These are phyloP conservation scores for Fibroporia radiculosa DNA, from an alignment of 768 basidiomycete species.

Conservation along the genomic window DNA sequence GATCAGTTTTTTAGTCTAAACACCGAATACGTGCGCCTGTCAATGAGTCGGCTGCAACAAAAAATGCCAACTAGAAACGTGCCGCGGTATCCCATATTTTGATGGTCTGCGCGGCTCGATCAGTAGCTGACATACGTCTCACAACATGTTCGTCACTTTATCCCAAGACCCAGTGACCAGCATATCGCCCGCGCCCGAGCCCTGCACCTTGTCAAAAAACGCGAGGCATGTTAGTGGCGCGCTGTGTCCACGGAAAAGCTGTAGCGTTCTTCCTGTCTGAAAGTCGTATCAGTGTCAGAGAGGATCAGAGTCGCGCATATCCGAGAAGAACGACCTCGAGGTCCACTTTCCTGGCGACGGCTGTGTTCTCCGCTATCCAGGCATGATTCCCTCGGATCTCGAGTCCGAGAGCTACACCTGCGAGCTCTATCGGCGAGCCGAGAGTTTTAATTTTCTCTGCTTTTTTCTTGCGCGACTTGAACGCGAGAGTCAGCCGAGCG, in stretches of 20 bases:
- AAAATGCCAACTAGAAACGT: conserved; percentile 19
- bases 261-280: conserved; percentile 75
- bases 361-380: conserved; percentile 88
- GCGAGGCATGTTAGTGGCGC: conserved; percentile 85
- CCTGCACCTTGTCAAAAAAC: conserved; percentile 42
- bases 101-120: conserved; percentile 51
- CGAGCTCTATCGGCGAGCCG: conserved; percentile 73
- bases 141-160: conserved; percentile 34
- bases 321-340: too few relatives aligned
- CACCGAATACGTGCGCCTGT: background rate
- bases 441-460: conserved; percentile 59
- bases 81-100: conserved; percentile 82
- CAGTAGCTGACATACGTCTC: conserved; percentile 4
- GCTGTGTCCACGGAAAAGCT: conserved; percentile 74
- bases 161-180: conserved; percentile 96
- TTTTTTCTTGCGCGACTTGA: conserved; percentile 66
- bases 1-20: conserved; percentile 61
- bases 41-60: conserved; percentile 4
- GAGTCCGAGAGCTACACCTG: conserved; percentile 68
- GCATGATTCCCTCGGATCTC: conserved; percentile 55
- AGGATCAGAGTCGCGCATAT: too few relatives aligned
- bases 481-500: background rate
- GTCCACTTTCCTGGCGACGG: conserved; percentile 63
- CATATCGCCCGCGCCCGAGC: conserved; percentile 37
- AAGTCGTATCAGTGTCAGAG: too few relatives aligned